phyloP scores from a whole-genome alignment of 2,329 filamentous ascomycete species.

The Arachnomyces sp. region DNA sequence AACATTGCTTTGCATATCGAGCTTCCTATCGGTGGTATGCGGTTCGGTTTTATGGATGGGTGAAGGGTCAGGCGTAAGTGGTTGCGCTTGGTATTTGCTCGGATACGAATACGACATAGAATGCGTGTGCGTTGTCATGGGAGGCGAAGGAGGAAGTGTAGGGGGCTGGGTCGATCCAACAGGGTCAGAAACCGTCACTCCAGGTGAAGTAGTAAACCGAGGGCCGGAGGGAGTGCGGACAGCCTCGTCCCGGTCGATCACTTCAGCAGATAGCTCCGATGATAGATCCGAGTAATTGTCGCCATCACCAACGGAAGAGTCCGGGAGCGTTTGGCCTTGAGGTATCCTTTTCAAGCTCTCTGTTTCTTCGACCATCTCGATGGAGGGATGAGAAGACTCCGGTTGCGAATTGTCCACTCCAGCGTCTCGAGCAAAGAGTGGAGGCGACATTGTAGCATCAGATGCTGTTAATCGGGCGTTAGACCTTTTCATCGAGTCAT shows the following conservation, averaged over 20 bases:
- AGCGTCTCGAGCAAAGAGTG: slow-evolving; percentile 21
- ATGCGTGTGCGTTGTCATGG: slow-evolving; percentile 33
- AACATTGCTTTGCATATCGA: slow-evolving; percentile 24
- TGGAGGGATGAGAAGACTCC: slow-evolving; percentile 40
- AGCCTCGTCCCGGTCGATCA: slow-evolving; percentile 35
- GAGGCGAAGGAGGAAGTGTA: slow-evolving; percentile 39
- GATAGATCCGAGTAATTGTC: slow-evolving; percentile 48
- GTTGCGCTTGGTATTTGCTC: slow-evolving; percentile 26
- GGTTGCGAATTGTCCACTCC: slow-evolving; percentile 21
- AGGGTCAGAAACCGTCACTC: slow-evolving; percentile 28
- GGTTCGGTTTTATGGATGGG: slow-evolving; percentile 21
- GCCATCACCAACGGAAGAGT: slow-evolving; percentile 32
- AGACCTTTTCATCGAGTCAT: slow-evolving; percentile 44
- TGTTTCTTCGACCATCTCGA: slow-evolving; percentile 44
- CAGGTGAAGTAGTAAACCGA: slow-evolving; percentile 25
- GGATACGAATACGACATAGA: slow-evolving; percentile 27
- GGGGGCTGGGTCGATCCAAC: slow-evolving; percentile 38
- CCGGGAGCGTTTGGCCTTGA: slow-evolving; percentile 34
- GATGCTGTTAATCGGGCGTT: slow-evolving; percentile 14
- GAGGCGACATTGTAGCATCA: slow-evolving; percentile 15
- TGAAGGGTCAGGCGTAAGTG: slow-evolving; percentile 37
- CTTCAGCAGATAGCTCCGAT: slow-evolving; percentile 44
- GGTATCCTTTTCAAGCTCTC: slow-evolving; percentile 44
- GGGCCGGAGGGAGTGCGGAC: slow-evolving; percentile 21
- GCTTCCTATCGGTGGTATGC: slow-evolving; percentile 11